Conservation (phyloP, 73 alveolate species). For the Paramecium bursaria region DNA sequence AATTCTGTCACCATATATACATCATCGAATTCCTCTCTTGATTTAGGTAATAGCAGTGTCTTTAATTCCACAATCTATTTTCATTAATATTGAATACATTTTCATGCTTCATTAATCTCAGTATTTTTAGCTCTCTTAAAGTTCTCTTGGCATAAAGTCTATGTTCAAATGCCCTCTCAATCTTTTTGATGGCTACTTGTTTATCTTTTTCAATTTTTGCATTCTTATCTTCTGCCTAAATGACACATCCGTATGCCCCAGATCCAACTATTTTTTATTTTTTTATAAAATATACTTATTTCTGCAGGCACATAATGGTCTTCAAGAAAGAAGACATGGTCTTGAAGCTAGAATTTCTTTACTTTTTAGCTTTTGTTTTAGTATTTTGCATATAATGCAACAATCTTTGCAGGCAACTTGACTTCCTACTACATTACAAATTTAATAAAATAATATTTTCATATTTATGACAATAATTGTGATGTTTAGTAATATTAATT, state of each 20-base stretch:
- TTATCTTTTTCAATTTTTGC: constrained; percentile 73
- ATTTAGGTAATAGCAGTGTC: constrained; percentile 71
- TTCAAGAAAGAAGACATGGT: constrained; percentile 44
- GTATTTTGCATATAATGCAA: constrained; percentile 37
- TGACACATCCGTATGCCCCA: constrained; percentile 90
- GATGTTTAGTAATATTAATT: constrained; percentile 26
- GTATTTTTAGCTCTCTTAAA: constrained; percentile 79
- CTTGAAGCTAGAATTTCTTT: constrained; percentile 49
- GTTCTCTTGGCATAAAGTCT: constrained; percentile 77
- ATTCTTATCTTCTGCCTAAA: constrained; percentile 79
- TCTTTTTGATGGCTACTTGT: constrained; percentile 81
- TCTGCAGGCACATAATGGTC: constrained; percentile 46
- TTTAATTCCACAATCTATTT: constrained; percentile 52
- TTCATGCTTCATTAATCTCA: constrained; percentile 81
- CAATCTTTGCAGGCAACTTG: constrained; percentile 41
- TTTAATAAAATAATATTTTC: too few relatives aligned
- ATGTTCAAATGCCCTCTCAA: constrained; percentile 76
- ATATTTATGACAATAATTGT: neutral
- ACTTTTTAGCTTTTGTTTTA: constrained; percentile 34
- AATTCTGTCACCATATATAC: constrained; percentile 87
- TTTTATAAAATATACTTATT: neutral
- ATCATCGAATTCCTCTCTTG: constrained; percentile 78
- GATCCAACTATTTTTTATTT: constrained; percentile 72
- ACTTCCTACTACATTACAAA: constrained; percentile 34
- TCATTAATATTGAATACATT: constrained; percentile 68